Conservation (phyloP, 139 green algal species). For the Micractinium sp. region DNA sequence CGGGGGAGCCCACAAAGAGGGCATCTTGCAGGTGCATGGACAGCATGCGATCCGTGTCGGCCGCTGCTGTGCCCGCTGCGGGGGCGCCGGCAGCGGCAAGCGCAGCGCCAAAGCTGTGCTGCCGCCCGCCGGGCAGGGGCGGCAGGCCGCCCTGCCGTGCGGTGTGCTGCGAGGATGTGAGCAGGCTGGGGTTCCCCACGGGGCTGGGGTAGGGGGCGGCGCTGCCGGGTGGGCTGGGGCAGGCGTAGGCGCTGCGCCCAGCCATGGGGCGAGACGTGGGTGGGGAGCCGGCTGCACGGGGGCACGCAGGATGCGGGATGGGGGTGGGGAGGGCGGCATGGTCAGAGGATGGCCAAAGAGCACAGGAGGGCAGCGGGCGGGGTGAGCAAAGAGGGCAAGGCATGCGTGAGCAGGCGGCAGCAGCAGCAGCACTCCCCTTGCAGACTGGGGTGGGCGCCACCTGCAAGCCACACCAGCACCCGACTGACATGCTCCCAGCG, state of each 20-base stretch:
- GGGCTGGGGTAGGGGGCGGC: not conserved
- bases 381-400: too few species aligned
- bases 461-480: too few species aligned
- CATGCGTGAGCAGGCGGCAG: too few species aligned
- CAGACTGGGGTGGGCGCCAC: too few species aligned
- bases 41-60: slow-evolving; percentile 5
- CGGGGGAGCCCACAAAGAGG: slow-evolving; percentile 21
- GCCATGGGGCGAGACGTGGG: not conserved
- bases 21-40: slow-evolving; percentile 15
- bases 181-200: too few species aligned
- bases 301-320: not conserved
- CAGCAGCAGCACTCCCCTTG: too few species aligned
- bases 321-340: not conserved
- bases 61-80: not conserved
- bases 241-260: not conserved
- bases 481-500: too few species aligned
- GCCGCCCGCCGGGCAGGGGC: slow-evolving; percentile 3
- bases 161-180: not conserved
- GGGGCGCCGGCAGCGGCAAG: not conserved
- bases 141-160: slow-evolving; percentile 13
- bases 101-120: not conserved
- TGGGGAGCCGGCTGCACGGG: not conserved
- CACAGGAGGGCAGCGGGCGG: not conserved
- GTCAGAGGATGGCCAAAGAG: too few species aligned
- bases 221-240: not conserved